Conservation (phyloP, 2,329 filamentous ascomycete species). For the Dothistroma pini region DNA sequence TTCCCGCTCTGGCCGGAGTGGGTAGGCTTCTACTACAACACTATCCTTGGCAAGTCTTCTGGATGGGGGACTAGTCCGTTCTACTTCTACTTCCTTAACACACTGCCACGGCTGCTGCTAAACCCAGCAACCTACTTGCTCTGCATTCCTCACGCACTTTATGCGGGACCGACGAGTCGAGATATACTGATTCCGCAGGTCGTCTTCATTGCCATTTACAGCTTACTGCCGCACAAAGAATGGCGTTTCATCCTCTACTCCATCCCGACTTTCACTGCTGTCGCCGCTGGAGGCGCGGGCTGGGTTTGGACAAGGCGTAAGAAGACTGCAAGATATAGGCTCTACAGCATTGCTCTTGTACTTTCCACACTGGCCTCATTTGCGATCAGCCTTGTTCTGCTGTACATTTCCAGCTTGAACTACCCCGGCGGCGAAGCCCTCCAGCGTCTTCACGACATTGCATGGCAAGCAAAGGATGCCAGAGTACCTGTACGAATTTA, state of each 20-base stretch:
- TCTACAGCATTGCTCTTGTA: slow-evolving; percentile 55
- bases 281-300: slow-evolving; percentile 69
- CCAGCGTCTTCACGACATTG: slow-evolving; percentile 37
- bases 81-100: slow-evolving; percentile 79
- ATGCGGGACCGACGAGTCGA: slow-evolving; percentile 50
- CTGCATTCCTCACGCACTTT: slow-evolving; percentile 48
- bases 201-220: slow-evolving; percentile 75
- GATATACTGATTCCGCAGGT: slow-evolving; percentile 62
- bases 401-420: slow-evolving; percentile 80
- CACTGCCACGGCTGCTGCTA: slow-evolving; percentile 75
- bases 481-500: slow-evolving; percentile 40
- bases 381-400: slow-evolving; percentile 60
- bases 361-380: slow-evolving; percentile 60
- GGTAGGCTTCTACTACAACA: slow-evolving; percentile 86
- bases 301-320: slow-evolving; percentile 58
- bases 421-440: slow-evolving; percentile 89
- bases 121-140: slow-evolving; percentile 66
- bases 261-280: slow-evolving; percentile 74
- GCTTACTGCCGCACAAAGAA: slow-evolving; percentile 90
- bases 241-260: slow-evolving; percentile 91
- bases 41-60: slow-evolving; percentile 73
- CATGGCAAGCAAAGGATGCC: slow-evolving; percentile 11
- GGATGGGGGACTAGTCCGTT: slow-evolving; percentile 85
- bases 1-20: slow-evolving; percentile 83
- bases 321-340: slow-evolving; percentile 56